Percentiles rank a stretch among this genome's conserved stretches.
These are phyloP conservation scores for Cladochytrium replicatum DNA, from an alignment of 192 early-diverging fungal species.

Conservation along the genomic window DNA sequence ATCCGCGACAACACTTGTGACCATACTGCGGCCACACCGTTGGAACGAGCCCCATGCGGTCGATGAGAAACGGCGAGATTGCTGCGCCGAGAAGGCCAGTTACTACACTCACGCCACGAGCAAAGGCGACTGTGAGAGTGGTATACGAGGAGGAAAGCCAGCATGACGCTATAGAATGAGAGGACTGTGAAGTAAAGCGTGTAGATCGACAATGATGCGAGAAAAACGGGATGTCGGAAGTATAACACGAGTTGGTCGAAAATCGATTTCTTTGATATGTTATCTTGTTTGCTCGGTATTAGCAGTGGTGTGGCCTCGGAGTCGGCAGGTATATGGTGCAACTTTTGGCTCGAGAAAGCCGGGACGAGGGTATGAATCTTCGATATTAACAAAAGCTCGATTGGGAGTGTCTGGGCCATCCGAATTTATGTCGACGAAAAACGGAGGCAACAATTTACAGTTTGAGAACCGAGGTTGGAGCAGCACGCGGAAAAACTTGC, in stretches of 20 bases:
- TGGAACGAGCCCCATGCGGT: slow-evolving; percentile 19
- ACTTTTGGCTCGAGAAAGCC: slow-evolving; percentile 1
- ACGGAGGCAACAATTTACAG: no score
- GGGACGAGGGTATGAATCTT: slow-evolving; percentile 14
- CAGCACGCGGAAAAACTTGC: no score
- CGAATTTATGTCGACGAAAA: slow-evolving; percentile 13
- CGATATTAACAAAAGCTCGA: slow-evolving; percentile 15
- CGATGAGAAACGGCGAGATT: slow-evolving; percentile 12
- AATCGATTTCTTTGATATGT: no score
- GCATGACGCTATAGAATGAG: slow-evolving; percentile 28
- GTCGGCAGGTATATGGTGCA: no score
- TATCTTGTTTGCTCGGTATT: no score
- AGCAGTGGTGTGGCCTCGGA: no score
- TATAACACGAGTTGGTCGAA: no score
- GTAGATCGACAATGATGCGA: slow-evolving; percentile 26
- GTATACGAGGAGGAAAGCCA: slow-evolving; percentile 28
- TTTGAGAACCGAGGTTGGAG: no score
- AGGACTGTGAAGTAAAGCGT: slow-evolving; percentile 35
- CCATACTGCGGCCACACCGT: slow-evolving; percentile 30
- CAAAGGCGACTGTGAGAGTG: slow-evolving; percentile 22
- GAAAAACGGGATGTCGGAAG: slow-evolving; percentile 19
- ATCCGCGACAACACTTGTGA: slow-evolving; percentile 10
- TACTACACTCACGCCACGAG: slow-evolving; percentile 21
- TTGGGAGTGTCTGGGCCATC: slow-evolving; percentile 22
- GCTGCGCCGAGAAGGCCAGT: slow-evolving; percentile 25